Evolutionary conservation across 2,329 filamentous ascomycete species (phyloP).

Genomic region (Sporothrix inflata): DNA sequence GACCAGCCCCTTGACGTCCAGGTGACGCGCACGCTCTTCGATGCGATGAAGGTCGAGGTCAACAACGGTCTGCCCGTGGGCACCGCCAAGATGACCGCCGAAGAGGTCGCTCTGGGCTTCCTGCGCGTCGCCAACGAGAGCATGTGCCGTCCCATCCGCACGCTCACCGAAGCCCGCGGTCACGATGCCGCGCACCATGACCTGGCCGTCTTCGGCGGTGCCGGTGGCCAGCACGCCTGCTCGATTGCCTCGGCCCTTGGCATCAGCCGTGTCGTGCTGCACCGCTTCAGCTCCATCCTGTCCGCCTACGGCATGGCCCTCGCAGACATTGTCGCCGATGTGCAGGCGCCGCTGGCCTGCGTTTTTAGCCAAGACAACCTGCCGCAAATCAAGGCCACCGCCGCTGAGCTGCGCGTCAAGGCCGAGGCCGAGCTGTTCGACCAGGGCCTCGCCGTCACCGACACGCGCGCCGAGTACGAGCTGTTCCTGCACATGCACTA

Average conservation of each 20-base stretch:
- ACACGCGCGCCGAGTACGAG: slow-evolving; percentile 78
- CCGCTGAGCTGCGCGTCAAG: slow-evolving; percentile 71
- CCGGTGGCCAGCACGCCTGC: slow-evolving; percentile 87
- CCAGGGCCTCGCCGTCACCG: slow-evolving; percentile 72
- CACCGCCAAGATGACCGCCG: slow-evolving; percentile 52
- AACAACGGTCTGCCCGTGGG: slow-evolving; percentile 58
- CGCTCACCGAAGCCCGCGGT: slow-evolving; percentile 89
- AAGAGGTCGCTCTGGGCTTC: slow-evolving; percentile 66
- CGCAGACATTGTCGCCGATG: slow-evolving; percentile 88
- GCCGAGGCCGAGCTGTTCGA: slow-evolving; percentile 67
- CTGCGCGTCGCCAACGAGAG: slow-evolving; percentile 72
- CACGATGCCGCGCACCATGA: slow-evolving; percentile 87
- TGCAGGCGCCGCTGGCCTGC: slow-evolving; percentile 72
- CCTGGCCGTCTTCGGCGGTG: slow-evolving; percentile 89
- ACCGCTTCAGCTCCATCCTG: slow-evolving; percentile 83
- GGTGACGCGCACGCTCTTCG: slow-evolving; percentile 71
- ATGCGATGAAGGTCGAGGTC: slow-evolving; percentile 84
- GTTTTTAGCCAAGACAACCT: slow-evolving; percentile 58
- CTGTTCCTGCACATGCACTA: slow-evolving; percentile 95
- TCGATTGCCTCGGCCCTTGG: slow-evolving; percentile 83
- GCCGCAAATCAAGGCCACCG: background rate
- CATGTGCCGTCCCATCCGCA: slow-evolving; percentile 79
- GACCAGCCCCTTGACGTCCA: slow-evolving; percentile 77
- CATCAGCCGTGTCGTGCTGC: slow-evolving; percentile 80
- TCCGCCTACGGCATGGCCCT: slow-evolving; percentile 92